A percentile compares a stretch with the other conserved stretches of the same genome.
These are phyloP conservation scores for Viridothelium virens DNA, from an alignment of 495 filamentous ascomycete genomes.

Conservation along the genomic window DNA sequence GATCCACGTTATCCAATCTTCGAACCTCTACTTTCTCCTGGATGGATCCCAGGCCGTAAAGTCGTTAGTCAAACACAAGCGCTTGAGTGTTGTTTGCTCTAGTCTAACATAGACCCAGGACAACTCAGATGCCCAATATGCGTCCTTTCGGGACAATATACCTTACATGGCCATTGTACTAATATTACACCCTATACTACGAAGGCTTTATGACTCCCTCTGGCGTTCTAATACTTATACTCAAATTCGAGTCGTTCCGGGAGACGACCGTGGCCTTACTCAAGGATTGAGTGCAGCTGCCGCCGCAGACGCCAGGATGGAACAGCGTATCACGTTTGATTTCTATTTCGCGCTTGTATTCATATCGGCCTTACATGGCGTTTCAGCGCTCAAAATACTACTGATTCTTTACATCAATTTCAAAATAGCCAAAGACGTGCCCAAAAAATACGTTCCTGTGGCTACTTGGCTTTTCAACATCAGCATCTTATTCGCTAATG, in stretches of 20 bases:
- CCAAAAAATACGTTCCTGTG: constrained; percentile 56
- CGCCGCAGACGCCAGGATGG: constrained; percentile 57
- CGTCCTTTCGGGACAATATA: constrained; percentile 77
- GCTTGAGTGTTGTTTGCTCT: constrained; percentile 38
- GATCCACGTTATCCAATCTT: constrained; percentile 76
- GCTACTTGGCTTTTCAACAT: constrained; percentile 96
- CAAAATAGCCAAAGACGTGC: constrained; percentile 60
- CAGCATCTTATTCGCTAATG: constrained; percentile 77
- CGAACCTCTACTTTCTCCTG: constrained; percentile 59
- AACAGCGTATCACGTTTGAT: constrained; percentile 79
- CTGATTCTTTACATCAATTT: constrained; percentile 76
- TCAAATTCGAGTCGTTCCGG: constrained; percentile 16
- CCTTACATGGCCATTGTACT: constrained; percentile 68
- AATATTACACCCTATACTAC: constrained; percentile 66
- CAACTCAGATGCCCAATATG: constrained; percentile 82
- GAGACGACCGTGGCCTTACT: constrained; percentile 20
- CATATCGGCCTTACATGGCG: constrained; percentile 70
- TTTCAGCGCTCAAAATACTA: constrained; percentile 75
- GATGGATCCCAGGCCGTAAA: constrained; percentile 93
- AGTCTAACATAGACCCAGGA: constrained; percentile 47
- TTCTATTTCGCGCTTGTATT: constrained; percentile 73
- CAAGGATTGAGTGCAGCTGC: constrained; percentile 33
- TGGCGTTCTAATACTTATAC: constrained; percentile 28
- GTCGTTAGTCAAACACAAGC: constrained; percentile 40
- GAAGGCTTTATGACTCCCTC: constrained; percentile 56